phyloP scores from a whole-genome alignment of 352 stramenopile species.

The Pythium dissotocum region DNA sequence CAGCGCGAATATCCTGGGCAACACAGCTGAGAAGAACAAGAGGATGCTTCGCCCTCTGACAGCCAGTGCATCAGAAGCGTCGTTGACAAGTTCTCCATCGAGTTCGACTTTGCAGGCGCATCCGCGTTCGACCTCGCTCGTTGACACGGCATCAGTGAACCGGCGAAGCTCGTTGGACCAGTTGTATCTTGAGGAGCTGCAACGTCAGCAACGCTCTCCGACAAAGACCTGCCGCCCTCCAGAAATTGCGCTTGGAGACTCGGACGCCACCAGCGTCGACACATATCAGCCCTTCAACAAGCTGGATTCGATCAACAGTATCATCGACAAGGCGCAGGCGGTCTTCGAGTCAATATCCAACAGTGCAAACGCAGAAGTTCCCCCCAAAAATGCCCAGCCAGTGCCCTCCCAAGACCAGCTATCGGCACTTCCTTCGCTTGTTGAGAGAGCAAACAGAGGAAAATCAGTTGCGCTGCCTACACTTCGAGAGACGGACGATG shows the following conservation, averaged over 20 bases:
- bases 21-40: neutral
- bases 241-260: neutral
- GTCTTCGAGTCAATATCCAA: slow-evolving; percentile 21
- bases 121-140: neutral
- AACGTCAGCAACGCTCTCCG: slow-evolving; percentile 30
- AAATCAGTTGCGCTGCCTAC: slow-evolving; percentile 10
- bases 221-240: neutral
- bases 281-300: slow-evolving; percentile 35
- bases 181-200: slow-evolving; percentile 49
- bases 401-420: neutral
- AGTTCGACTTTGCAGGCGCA: neutral
- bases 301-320: slow-evolving; percentile 62
- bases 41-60: slow-evolving; percentile 4
- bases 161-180: slow-evolving; percentile 46
- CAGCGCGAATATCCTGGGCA: slow-evolving; percentile 1
- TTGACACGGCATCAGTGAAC: slow-evolving; percentile 1
- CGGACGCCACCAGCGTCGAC: neutral
- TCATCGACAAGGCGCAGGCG: slow-evolving; percentile 51
- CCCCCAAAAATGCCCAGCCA: neutral
- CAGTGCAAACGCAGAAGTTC: neutral
- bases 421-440: neutral
- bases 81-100: neutral
- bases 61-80: slow-evolving; percentile 9
- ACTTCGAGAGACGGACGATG: slow-evolving; percentile 16
- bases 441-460: neutral